Conservation (phyloP, 257 asterid genomes). For the Verbascum thapsus region DNA sequence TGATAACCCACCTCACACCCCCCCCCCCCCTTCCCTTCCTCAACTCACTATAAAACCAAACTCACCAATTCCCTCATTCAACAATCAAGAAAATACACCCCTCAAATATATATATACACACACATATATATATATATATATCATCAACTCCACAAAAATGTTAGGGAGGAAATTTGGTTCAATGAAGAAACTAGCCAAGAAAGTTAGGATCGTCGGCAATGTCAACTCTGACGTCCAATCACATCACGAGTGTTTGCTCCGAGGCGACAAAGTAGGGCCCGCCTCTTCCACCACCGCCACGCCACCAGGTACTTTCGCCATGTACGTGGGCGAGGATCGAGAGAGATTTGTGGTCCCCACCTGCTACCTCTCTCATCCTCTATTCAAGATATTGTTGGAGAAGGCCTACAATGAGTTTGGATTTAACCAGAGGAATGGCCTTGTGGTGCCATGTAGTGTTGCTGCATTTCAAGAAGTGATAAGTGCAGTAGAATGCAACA, state of each 20-base stretch:
- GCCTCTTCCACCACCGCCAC: conserved; percentile 33
- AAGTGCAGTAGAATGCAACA: conserved; percentile 63
- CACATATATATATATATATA: no score
- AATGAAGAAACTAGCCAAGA: conserved; percentile 66
- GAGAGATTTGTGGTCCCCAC: conserved; percentile 68
- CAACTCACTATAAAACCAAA: conserved; percentile 41
- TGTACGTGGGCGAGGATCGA: conserved; percentile 78
- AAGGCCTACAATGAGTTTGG: conserved; percentile 83
- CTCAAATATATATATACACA: background rate
- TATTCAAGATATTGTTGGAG: conserved; percentile 79
- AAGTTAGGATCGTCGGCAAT: conserved; percentile 44
- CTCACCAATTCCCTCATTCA: conserved; percentile 27
- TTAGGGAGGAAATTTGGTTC: conserved; percentile 69
- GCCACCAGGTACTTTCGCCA: conserved; percentile 59
- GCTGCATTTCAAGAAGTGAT: conserved; percentile 63
- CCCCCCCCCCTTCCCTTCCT: no score
- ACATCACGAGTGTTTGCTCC: conserved; percentile 43
- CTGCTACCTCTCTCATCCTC: conserved; percentile 76
- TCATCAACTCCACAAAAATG: conserved; percentile 44
- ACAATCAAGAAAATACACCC: conserved; percentile 23
- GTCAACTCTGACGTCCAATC: conserved; percentile 24
- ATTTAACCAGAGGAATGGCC: conserved; percentile 53
- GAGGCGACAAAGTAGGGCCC: conserved; percentile 24
- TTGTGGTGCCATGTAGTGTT: conserved; percentile 77
- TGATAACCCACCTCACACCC: no score